Conservation (phyloP, 805 yeast genomes). For the Ogataea nakhonphanomensis region DNA sequence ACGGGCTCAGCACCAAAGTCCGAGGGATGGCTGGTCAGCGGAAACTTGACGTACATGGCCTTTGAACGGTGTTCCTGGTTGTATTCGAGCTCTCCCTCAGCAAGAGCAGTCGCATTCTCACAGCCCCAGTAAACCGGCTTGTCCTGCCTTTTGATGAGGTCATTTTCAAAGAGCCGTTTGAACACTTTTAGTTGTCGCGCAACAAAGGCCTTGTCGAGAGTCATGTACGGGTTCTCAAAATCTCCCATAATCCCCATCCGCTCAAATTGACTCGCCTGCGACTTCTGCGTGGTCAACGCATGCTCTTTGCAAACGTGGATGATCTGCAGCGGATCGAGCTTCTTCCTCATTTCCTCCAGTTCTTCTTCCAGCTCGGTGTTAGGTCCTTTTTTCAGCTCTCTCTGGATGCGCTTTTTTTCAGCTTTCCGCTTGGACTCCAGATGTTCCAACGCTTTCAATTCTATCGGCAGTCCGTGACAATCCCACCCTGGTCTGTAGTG, state of each 20-base stretch:
- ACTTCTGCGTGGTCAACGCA: conserved; percentile 63
- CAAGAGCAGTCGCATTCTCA: conserved; percentile 89
- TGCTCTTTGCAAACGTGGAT: conserved; percentile 64
- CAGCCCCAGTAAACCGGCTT: conserved; percentile 98
- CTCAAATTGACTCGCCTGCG: conserved; percentile 62
- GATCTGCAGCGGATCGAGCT: conserved; percentile 47
- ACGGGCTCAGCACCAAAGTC: conserved; percentile 25
- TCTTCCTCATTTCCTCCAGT: conserved; percentile 15
- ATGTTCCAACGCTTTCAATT: conserved; percentile 69
- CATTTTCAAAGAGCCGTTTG: conserved; percentile 56
- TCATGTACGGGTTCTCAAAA: conserved; percentile 68
- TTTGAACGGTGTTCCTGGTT: conserved; percentile 64
- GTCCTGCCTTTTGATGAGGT: conserved; percentile 74
- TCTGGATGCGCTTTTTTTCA: conserved; percentile 30
- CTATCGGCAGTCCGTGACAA: conserved; percentile 97
- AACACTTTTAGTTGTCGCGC: conserved; percentile 71
- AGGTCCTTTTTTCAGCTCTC: conserved; percentile 21
- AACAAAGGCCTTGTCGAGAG: conserved; percentile 71
- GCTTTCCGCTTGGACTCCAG: conserved; percentile 30
- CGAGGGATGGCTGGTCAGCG: conserved; percentile 34
- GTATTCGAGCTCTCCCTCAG: conserved; percentile 95
- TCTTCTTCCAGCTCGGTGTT: conserved; percentile 11
- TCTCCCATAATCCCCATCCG: conserved; percentile 81
- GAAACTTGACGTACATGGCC: conserved; percentile 69
- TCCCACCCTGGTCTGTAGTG: conserved; percentile 95